phyloP scores from a whole-genome alignment of 768 basidiomycete genomes.

The Candolleomyces aberdarensis region DNA sequence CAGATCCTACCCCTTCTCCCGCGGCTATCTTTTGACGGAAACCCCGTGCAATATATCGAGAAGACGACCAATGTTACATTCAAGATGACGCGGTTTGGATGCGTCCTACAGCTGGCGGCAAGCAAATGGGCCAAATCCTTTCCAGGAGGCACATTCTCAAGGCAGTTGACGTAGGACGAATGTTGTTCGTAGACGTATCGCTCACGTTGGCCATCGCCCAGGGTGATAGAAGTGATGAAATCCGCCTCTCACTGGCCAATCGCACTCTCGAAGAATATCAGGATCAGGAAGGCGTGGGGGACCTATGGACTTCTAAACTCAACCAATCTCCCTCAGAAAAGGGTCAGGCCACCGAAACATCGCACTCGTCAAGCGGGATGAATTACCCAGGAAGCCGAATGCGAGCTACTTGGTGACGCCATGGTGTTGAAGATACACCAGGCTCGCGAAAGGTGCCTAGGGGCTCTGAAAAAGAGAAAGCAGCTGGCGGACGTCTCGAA shows the following conservation, averaged over 20 bases:
- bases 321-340: conserved; percentile 54
- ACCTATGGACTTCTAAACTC: conserved; percentile 63
- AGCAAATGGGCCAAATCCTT: conserved; percentile 42
- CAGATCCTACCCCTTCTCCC: conserved; percentile 68
- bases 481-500: too few relatives aligned
- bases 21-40: conserved; percentile 54
- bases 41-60: conserved; percentile 52
- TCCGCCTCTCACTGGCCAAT: conserved; percentile 38
- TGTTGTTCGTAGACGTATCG: conserved; percentile 38
- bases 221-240: conserved; percentile 33
- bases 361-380: conserved; percentile 74
- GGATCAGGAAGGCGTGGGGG: conserved; percentile 18
- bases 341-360: conserved; percentile 33
- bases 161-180: conserved; percentile 39
- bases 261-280: conserved; percentile 23
- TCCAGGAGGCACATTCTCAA: conserved; percentile 43
- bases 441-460: too few relatives aligned
- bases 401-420: conserved; percentile 43
- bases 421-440: conserved; percentile 54
- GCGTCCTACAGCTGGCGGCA: conserved; percentile 44
- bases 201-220: conserved; percentile 45
- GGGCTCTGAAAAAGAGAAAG: too few relatives aligned
- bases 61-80: conserved; percentile 69
- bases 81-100: conserved; percentile 28
- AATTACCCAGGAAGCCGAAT: conserved; percentile 76